These are phyloP conservation scores for Backusella liffmaniae DNA, from an alignment of 192 early-diverging fungal species.

Conservation along the genomic window DNA sequence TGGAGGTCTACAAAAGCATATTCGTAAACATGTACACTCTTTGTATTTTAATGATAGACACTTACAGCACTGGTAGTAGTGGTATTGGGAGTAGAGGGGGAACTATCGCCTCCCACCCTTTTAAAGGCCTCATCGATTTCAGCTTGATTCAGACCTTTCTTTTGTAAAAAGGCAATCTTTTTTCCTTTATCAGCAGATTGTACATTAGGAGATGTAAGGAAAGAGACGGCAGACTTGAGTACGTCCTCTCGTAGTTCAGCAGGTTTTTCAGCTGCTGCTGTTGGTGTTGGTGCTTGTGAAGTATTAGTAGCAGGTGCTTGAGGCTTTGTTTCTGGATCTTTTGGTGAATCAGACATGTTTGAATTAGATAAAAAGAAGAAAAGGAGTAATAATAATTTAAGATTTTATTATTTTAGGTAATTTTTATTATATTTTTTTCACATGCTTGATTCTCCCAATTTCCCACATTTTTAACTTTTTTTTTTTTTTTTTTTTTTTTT, in stretches of 20 bases:
- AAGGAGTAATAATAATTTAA: neutral
- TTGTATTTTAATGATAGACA: neutral
- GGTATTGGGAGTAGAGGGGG: neutral
- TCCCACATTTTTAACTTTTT: neutral
- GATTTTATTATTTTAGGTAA: neutral
- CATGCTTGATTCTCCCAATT: neutral
- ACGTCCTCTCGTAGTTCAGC: slow-evolving; percentile 51
- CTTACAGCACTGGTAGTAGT: neutral
- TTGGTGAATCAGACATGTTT: neutral
- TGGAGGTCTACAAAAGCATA: neutral
- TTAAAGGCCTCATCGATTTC: slow-evolving; percentile 70
- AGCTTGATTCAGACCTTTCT: slow-evolving; percentile 65
- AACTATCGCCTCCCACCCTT: slow-evolving; percentile 20
- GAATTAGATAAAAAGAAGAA: neutral
- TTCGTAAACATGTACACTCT: neutral
- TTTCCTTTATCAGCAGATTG: slow-evolving; percentile 67
- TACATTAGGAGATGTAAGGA: slow-evolving; percentile 77
- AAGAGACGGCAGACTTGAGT: slow-evolving; percentile 61
- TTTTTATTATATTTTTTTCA: slow-evolving; percentile 1
- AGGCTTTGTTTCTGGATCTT: neutral
- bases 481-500: too few relatives aligned
- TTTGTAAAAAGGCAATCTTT: slow-evolving; percentile 74
- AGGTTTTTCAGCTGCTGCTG: neutral
- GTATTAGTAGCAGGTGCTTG: neutral
- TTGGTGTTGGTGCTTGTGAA: neutral